A percentile compares a stretch with the other conserved stretches of the same genome.
phyloP scores from a whole-genome alignment of 2,329 filamentous ascomycete genomes.

The Pseudogymnoascus sp. region DNA sequence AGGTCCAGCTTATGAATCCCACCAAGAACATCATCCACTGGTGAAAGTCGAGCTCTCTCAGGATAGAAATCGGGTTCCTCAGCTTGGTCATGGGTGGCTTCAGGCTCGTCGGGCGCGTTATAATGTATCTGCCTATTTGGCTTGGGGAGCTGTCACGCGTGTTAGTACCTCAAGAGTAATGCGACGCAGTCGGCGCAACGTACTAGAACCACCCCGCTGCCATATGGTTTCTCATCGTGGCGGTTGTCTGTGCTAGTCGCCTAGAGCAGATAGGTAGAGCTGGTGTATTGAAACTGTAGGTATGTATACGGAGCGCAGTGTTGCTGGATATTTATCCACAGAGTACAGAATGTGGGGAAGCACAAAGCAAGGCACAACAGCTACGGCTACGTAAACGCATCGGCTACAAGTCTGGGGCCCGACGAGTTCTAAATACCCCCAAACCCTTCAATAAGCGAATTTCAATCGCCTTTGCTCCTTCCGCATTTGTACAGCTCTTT shows the following conservation, averaged over 20 bases:
- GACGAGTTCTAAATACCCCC: neutral
- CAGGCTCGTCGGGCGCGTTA: constrained; percentile 29
- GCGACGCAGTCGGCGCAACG: neutral
- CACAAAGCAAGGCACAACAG: neutral
- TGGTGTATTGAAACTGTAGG: neutral
- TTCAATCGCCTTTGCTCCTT: neutral
- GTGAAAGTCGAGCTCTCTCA: constrained; percentile 25
- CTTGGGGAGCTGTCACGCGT: constrained; percentile 21
- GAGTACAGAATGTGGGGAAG: neutral
- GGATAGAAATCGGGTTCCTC: constrained; percentile 24
- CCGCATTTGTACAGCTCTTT: neutral
- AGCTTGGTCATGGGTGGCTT: constrained; percentile 27
- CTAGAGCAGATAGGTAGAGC: neutral
- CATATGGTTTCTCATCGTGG: constrained; percentile 3
- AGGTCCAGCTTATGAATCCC: constrained; percentile 33
- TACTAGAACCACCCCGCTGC: constrained; percentile 5
- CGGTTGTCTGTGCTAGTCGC: neutral
- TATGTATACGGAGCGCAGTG: neutral
- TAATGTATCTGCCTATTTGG: constrained; percentile 30
- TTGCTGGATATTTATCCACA: neutral
- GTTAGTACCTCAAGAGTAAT: neutral
- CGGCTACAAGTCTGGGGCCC: neutral
- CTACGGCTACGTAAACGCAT: neutral
- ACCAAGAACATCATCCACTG: constrained; percentile 28
- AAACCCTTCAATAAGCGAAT: neutral